A percentile compares a stretch with the other conserved stretches of the same genome.
Conservation (phyloP, 2,329 filamentous ascomycete genomes). For the Diaporthe longicolla region DNA sequence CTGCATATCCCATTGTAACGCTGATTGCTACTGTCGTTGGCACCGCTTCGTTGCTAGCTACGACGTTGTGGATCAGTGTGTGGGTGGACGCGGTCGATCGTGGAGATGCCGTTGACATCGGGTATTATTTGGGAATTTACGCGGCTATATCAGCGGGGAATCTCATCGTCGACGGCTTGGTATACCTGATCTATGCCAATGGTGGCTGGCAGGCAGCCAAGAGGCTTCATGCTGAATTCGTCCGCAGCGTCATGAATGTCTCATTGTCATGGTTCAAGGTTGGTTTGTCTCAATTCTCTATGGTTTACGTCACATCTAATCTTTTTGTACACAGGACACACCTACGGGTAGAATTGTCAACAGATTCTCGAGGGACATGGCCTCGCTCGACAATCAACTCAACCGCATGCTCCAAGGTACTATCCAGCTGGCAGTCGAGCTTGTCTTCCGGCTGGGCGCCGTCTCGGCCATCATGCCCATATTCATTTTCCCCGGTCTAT, state of each 20-base stretch:
- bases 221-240: constrained; percentile 66
- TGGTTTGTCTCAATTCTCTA: not conserved
- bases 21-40: constrained; percentile 57
- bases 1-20: constrained; percentile 57
- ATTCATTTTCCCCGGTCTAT: constrained; percentile 58
- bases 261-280: constrained; percentile 70
- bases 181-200: constrained; percentile 64
- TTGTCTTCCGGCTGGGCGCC: constrained; percentile 54
- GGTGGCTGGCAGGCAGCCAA: constrained; percentile 70
- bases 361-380: constrained; percentile 59
- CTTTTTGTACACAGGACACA: constrained; percentile 44
- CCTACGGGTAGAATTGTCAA: constrained; percentile 52
- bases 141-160: constrained; percentile 61
- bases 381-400: constrained; percentile 66
- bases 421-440: constrained; percentile 56
- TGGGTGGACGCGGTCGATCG: constrained; percentile 67
- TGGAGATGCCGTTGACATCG: constrained; percentile 59
- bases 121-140: constrained; percentile 69
- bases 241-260: constrained; percentile 66
- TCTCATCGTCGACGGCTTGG: constrained; percentile 57
- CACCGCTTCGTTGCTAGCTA: constrained; percentile 59
- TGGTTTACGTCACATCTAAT: not conserved
- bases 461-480: constrained; percentile 60
- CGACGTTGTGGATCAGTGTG: constrained; percentile 64
- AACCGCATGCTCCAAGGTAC: constrained; percentile 60